Conservation (phyloP, 768 basidiomycete species). For the Dendrothele bispora region DNA sequence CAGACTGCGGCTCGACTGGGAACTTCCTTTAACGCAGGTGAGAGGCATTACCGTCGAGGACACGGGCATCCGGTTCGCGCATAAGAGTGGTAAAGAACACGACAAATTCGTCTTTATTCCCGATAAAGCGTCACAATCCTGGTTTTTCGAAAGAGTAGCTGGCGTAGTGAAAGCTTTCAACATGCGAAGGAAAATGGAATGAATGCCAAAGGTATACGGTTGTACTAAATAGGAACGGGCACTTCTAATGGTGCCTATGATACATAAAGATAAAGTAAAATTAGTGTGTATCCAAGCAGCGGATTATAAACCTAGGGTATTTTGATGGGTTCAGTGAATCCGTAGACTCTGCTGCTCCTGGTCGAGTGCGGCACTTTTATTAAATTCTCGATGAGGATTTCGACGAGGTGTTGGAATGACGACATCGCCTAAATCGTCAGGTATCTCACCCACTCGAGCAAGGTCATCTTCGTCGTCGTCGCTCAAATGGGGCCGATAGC, state of each 20-base stretch:
- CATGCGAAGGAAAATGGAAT: conserved; percentile 69
- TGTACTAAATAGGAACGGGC: neutral
- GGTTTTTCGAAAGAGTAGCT: conserved; percentile 81
- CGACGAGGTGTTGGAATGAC: conserved; percentile 39
- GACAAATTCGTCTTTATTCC: conserved; percentile 78
- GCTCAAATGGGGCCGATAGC: conserved; percentile 39
- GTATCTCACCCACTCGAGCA: conserved; percentile 27
- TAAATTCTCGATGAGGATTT: conserved; percentile 50
- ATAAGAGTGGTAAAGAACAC: conserved; percentile 73
- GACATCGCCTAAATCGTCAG: conserved; percentile 29
- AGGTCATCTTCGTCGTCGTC: conserved; percentile 26
- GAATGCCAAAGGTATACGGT: neutral
- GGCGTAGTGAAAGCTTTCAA: conserved; percentile 79
- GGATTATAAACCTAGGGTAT: conserved; percentile 27
- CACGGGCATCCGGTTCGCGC: conserved; percentile 84
- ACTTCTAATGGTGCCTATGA: neutral
- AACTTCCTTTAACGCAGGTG: conserved; percentile 82
- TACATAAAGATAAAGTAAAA: neutral
- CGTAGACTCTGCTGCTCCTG: conserved; percentile 32
- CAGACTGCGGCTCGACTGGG: conserved; percentile 87
- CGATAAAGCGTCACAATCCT: conserved; percentile 70
- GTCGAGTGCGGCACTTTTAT: too few species aligned
- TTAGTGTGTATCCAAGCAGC: conserved; percentile 3
- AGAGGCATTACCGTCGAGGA: conserved; percentile 89
- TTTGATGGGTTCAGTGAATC: too few species aligned